Evolutionary conservation across 176 grass and related monocot species (phyloP).

Genomic region (Musa itinerans): DNA sequence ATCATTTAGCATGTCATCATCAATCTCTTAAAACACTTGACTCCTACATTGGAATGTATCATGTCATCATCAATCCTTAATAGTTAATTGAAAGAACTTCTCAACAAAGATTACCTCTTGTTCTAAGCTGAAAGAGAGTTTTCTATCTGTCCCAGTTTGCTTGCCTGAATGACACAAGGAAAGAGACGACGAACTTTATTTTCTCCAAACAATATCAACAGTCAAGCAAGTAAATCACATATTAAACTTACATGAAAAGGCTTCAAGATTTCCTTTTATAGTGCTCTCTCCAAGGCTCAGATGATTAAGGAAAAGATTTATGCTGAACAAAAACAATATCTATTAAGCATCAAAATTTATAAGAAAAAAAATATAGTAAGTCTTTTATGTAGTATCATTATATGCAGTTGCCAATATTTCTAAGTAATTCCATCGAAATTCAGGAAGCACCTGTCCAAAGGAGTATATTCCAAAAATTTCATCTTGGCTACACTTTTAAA

Average conservation of each 20-base stretch:
- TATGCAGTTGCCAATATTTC: neutral
- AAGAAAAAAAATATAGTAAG: neutral
- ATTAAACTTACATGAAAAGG: conserved; percentile 21
- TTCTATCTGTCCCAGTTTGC: conserved; percentile 68
- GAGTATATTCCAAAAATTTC: conserved; percentile 99
- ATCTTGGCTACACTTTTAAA: conserved; percentile 32
- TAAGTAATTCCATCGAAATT: neutral
- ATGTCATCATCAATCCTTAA: too few species aligned
- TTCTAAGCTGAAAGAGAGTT: conserved; percentile 85
- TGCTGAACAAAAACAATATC: neutral
- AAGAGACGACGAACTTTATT: neutral
- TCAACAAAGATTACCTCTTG: conserved; percentile 42
- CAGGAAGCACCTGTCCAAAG: conserved; percentile 55
- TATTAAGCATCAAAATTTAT: neutral
- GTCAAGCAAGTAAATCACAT: conserved; percentile 2
- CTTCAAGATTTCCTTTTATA: conserved; percentile 23
- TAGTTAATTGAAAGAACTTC: too few species aligned
- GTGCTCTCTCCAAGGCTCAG: conserved; percentile 20
- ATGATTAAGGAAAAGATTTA: conserved; percentile 19
- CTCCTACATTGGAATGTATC: neutral
- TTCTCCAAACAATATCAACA: conserved; percentile 4
- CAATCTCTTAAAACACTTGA: too few species aligned
- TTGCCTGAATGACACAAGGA: conserved; percentile 53
- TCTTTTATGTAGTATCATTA: neutral
- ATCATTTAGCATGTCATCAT: too few species aligned